These are phyloP conservation scores for Aquanectria penicillioides DNA, from an alignment of 2,329 filamentous ascomycete genomes.

Conservation along the genomic window DNA sequence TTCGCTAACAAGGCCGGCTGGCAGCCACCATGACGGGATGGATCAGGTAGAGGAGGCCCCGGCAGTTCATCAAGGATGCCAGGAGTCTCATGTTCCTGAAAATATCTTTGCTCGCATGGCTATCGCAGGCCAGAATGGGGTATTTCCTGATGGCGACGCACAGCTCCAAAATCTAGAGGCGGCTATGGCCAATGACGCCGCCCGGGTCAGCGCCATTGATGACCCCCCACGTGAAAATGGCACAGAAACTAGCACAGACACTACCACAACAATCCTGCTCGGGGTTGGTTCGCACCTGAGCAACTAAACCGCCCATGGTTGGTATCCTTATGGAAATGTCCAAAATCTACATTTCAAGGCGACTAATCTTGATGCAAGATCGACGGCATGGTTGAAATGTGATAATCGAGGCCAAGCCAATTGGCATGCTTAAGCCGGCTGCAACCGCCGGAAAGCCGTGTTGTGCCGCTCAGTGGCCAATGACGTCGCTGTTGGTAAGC, in stretches of 20 bases:
- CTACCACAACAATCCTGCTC: not conserved
- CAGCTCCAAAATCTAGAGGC: not conserved
- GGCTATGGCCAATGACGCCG: not conserved
- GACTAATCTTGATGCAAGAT: too few species aligned
- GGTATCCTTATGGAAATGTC: too few species aligned
- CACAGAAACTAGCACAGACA: too few species aligned
- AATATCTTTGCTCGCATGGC: conserved; percentile 14
- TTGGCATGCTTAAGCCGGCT: too few species aligned
- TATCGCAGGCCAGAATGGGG: not conserved
- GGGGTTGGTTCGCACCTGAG: not conserved
- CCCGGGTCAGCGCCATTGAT: not conserved
- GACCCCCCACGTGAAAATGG: not conserved
- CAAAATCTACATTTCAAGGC: too few species aligned
- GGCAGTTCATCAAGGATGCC: not conserved
- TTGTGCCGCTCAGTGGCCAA: too few species aligned
- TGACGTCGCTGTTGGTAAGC: too few species aligned
- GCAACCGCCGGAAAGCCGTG: too few species aligned
- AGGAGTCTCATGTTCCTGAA: not conserved
- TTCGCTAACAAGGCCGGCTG: not conserved
- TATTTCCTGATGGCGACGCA: not conserved
- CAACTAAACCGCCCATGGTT: too few species aligned
- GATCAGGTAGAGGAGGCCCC: not conserved
- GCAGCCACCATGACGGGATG: not conserved
- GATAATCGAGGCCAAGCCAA: too few species aligned
- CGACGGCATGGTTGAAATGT: too few species aligned